phyloP scores from a whole-genome alignment of 1,284 basidiomycete species.

The Ustilago cynodontis region DNA sequence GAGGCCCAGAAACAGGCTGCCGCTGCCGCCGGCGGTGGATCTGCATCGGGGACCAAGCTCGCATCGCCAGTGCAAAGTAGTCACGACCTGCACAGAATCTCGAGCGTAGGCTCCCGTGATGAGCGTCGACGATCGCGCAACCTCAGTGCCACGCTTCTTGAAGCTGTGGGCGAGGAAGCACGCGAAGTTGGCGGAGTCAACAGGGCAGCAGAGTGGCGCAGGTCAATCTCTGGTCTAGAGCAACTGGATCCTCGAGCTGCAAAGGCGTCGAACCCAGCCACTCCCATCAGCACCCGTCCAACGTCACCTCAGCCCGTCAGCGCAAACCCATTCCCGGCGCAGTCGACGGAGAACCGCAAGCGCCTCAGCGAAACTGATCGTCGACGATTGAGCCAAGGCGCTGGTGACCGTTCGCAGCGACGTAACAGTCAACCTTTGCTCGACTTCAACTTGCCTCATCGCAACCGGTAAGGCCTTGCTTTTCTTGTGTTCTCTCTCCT shows the following conservation, averaged over 20 bases:
- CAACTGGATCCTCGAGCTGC: constrained; percentile 36
- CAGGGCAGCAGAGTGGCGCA: constrained; percentile 47
- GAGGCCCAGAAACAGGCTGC: constrained; percentile 40
- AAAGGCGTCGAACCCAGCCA: constrained; percentile 17
- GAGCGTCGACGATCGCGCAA: constrained; percentile 42
- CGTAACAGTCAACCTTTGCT: constrained; percentile 45
- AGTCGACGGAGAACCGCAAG: constrained; percentile 17
- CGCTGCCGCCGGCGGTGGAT: constrained; percentile 22
- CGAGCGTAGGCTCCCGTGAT: constrained; percentile 13
- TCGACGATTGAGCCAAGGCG: constrained; percentile 51
- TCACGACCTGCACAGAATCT: constrained; percentile 11
- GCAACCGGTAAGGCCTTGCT: constrained; percentile 3
- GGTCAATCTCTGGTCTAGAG: constrained; percentile 34
- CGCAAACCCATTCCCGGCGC: constrained; percentile 33
- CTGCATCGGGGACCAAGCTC: constrained; percentile 21
- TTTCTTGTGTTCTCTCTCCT: neutral
- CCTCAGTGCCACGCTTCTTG: constrained; percentile 41
- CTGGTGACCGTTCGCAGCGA: constrained; percentile 30
- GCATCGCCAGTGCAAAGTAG: constrained; percentile 25
- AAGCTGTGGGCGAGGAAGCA: constrained; percentile 40
- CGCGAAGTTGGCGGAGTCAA: constrained; percentile 14
- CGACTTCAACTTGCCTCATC: constrained; percentile 37
- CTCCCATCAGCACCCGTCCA: constrained; percentile 30
- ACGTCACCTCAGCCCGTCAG: constrained; percentile 27
- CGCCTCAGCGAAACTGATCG: constrained; percentile 48